These are phyloP conservation scores for Citrus australasica DNA, from an alignment of 345 rosid genomes.

Conservation along the genomic window DNA sequence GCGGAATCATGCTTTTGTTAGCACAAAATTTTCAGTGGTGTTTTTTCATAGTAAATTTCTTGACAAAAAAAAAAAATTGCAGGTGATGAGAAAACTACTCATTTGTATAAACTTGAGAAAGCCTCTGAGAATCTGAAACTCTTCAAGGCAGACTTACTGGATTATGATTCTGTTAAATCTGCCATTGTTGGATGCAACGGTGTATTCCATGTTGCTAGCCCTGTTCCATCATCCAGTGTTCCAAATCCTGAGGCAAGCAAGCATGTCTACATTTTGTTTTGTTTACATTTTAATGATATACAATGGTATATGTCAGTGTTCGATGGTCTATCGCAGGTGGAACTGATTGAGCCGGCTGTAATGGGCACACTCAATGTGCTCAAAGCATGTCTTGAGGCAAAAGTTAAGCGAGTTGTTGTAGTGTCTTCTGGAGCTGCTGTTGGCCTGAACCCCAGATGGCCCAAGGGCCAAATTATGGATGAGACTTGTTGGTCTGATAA, in stretches of 20 bases:
- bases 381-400: slow-evolving; percentile 50
- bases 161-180: background rate
- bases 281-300: too few relatives aligned
- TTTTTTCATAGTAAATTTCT: too few relatives aligned
- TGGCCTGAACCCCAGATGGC: slow-evolving; percentile 50
- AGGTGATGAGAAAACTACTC: background rate
- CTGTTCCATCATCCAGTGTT: background rate
- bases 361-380: slow-evolving; percentile 71
- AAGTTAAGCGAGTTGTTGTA: slow-evolving; percentile 55
- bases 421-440: slow-evolving; percentile 61
- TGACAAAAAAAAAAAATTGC: background rate
- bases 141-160: background rate
- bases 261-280: background rate
- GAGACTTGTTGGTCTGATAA: slow-evolving; percentile 67
- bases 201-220: background rate
- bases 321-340: slow-evolving; percentile 25
- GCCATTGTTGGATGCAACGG: background rate
- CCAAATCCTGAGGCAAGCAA: background rate
- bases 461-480: slow-evolving; percentile 21
- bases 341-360: slow-evolving; percentile 61
- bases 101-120: background rate
- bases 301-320: background rate
- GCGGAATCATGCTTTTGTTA: background rate
- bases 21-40: background rate
- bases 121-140: background rate